phyloP scores from a whole-genome alignment of 139 green algal genomes.

The Spirogloea muscicola region DNA sequence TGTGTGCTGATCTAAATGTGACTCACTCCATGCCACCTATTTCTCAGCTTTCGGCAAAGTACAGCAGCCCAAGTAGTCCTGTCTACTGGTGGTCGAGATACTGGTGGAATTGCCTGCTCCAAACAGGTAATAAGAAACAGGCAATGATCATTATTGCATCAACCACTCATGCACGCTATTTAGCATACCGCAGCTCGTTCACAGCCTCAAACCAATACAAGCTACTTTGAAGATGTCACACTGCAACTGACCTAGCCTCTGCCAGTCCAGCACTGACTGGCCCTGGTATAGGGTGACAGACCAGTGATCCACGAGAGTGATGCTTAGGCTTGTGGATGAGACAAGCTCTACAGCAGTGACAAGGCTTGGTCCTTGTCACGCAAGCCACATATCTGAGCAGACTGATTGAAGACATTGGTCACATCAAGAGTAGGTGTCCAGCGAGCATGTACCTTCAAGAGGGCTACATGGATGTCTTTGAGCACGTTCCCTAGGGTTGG shows the following conservation, averaged over 20 bases:
- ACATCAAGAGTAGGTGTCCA: not conserved
- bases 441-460: slow-evolving; percentile 12
- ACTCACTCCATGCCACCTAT: slow-evolving; percentile 16
- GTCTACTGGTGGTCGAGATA: slow-evolving; percentile 10
- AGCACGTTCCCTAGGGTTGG: not conserved
- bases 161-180: no score
- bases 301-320: not conserved
- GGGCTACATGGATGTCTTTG: slow-evolving; percentile 22
- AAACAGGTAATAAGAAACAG: no score
- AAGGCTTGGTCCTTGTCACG: not conserved
- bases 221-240: not conserved
- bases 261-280: no score
- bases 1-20: no score
- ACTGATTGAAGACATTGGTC: not conserved
- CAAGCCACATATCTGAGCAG: not conserved
- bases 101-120: slow-evolving; percentile 16
- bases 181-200: no score
- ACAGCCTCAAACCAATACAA: not conserved
- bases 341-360: not conserved
- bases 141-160: not conserved
- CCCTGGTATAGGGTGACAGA: not conserved
- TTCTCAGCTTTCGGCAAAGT: slow-evolving; percentile 9
- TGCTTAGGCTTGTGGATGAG: not conserved
- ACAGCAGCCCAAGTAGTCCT: slow-evolving; percentile 13
- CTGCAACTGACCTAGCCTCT: no score